Evolutionary conservation across 352 stramenopile species (phyloP).

Genomic region (Pythium sukuiense): DNA sequence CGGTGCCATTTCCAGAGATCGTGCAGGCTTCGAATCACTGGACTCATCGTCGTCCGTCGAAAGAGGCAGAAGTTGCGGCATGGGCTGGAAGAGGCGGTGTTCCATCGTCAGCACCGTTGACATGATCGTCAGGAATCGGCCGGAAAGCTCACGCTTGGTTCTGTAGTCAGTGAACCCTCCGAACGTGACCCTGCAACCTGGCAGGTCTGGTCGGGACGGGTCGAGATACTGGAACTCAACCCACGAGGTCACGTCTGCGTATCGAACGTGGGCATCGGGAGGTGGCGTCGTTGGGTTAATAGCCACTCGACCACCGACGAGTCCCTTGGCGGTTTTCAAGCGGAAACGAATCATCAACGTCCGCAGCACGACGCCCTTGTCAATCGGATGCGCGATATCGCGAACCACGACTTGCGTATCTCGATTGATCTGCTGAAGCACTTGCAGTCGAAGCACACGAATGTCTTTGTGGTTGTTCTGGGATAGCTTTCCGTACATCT

Average conservation of each 20-base stretch:
- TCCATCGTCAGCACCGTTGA: constrained; percentile 40
- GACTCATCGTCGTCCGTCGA: background rate
- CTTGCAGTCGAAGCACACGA: constrained; percentile 41
- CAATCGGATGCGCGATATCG: constrained; percentile 42
- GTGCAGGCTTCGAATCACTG: background rate
- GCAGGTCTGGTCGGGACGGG: constrained; percentile 24
- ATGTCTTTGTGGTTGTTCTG: constrained; percentile 37
- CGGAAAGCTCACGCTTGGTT: constrained; percentile 40
- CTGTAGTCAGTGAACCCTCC: constrained; percentile 40
- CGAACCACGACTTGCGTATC: constrained; percentile 38
- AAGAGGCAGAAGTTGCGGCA: constrained; percentile 29
- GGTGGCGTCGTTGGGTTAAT: constrained; percentile 33
- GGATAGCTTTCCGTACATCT: constrained; percentile 32
- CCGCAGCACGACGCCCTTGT: constrained; percentile 39
- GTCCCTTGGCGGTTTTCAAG: constrained; percentile 34
- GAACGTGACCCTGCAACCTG: constrained; percentile 35
- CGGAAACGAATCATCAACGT: constrained; percentile 44
- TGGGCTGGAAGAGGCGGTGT: constrained; percentile 33
- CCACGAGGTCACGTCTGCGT: constrained; percentile 38
- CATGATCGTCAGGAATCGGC: constrained; percentile 38
- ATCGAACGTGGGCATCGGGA: constrained; percentile 24
- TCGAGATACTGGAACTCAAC: constrained; percentile 39
- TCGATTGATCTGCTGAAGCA: constrained; percentile 42
- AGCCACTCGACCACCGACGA: constrained; percentile 35
- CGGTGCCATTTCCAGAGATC: background rate